These are phyloP conservation scores for Daldinia decipiens DNA, from an alignment of 495 filamentous ascomycete species.

Conservation along the genomic window DNA sequence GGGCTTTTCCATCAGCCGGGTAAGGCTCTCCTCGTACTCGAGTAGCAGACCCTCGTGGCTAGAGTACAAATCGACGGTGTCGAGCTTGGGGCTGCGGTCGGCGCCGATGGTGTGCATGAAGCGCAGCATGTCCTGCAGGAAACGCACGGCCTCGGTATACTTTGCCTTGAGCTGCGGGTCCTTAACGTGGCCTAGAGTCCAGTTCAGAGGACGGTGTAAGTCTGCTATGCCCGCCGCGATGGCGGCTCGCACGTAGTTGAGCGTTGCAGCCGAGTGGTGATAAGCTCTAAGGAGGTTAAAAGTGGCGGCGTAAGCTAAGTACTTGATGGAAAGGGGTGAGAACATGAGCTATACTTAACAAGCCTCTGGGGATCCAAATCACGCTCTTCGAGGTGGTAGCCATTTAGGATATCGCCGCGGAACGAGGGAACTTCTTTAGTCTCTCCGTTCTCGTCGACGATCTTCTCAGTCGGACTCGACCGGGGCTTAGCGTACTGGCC, in stretches of 20 bases:
- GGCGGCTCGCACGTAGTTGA: slow-evolving; percentile 89
- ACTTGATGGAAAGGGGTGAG: slow-evolving; percentile 1
- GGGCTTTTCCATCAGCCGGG: slow-evolving; percentile 77
- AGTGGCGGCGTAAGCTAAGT: slow-evolving; percentile 6
- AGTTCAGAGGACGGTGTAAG: slow-evolving; percentile 91
- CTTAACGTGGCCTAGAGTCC: slow-evolving; percentile 92
- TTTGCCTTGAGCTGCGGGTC: slow-evolving; percentile 82
- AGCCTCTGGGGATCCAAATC: slow-evolving; percentile 82
- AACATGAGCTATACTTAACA: slow-evolving; percentile 63
- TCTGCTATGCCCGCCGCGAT: slow-evolving; percentile 91
- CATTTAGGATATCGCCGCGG: slow-evolving; percentile 95
- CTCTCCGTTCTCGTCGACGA: slow-evolving; percentile 65
- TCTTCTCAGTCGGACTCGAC: slow-evolving; percentile 83
- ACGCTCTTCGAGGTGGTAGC: slow-evolving; percentile 75
- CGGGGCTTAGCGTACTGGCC: slow-evolving; percentile 97
- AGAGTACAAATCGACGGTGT: slow-evolving; percentile 95
- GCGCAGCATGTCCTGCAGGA: slow-evolving; percentile 87
- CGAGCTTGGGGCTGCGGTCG: slow-evolving; percentile 81
- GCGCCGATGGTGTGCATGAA: slow-evolving; percentile 97
- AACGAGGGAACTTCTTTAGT: slow-evolving; percentile 81
- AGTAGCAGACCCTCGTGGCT: slow-evolving; percentile 94
- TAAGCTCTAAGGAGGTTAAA: slow-evolving; percentile 70
- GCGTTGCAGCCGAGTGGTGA: slow-evolving; percentile 91
- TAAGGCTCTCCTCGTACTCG: slow-evolving; percentile 92
- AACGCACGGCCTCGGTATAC: slow-evolving; percentile 83